Conservation (phyloP, 2,329 filamentous ascomycete species). For the Sporothrix sp. region DNA sequence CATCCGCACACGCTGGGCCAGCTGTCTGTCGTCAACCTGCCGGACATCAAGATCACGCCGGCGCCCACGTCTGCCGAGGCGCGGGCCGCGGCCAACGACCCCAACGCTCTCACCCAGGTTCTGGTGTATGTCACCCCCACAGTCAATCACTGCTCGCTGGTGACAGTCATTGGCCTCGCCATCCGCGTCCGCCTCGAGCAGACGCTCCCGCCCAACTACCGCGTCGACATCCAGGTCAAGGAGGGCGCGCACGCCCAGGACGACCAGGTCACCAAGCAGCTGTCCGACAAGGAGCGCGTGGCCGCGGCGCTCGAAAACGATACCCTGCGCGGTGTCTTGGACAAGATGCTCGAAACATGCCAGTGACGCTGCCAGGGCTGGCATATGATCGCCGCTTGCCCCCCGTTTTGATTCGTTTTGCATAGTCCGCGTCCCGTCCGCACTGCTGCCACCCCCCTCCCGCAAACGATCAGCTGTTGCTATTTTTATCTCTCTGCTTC, state of each 20-base stretch:
- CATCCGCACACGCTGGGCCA: conserved; percentile 90
- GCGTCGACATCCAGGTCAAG: conserved; percentile 88
- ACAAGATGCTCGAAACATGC: conserved; percentile 90
- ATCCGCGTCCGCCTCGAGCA: conserved; percentile 87
- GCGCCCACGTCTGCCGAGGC: conserved; percentile 43
- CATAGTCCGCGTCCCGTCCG: too few species aligned
- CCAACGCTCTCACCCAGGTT: conserved; percentile 57
- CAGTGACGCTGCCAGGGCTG: not conserved
- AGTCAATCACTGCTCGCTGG: conserved; percentile 91
- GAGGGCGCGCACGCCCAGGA: conserved; percentile 92
- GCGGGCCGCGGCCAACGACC: conserved; percentile 28
- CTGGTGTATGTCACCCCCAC: conserved; percentile 89
- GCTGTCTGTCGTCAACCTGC: conserved; percentile 89
- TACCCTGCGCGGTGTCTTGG: conserved; percentile 74
- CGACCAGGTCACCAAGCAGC: conserved; percentile 92
- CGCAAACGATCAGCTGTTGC: not conserved
- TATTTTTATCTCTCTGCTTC: not conserved
- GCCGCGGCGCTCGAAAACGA: conserved; percentile 92
- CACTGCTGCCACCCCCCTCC: too few species aligned
- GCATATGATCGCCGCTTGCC: conserved; percentile 1
- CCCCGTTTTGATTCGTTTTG: too few species aligned
- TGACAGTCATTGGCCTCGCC: conserved; percentile 90
- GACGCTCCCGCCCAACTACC: conserved; percentile 80
- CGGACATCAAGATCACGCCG: conserved; percentile 73
- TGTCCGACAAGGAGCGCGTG: conserved; percentile 92